Evolutionary conservation across 169 alveolate genomes (phyloP), one percentile per base, ranked within the genome.

Genomic region (Cryptosporidium felis): DNA sequence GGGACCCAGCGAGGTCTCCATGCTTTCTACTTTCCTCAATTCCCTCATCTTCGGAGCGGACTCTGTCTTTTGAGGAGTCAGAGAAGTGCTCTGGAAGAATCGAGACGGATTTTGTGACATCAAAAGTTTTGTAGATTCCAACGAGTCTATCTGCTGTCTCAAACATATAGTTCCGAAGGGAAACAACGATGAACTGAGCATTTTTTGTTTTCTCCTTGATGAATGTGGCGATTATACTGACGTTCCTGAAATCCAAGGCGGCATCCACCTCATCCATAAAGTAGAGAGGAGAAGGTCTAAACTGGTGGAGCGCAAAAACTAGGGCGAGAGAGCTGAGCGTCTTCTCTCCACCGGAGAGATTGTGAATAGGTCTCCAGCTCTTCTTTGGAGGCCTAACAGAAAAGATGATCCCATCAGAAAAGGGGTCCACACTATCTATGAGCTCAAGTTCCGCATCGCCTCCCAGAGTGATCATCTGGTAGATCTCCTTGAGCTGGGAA

Each of bases 231-330:
- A 96, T 93, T 80, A 94, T 95, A 41, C 96, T 82, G 14, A 96
- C 99, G 91, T 98, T 98, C 67, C 97, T 94, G 89, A 94, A 95
- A 89, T 98, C 99, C n/a, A 98, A 93, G 12, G 99, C 99, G 2
- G 99, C 99, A 91, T 98, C 99, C 9, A 98, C 97, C 90, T 98
- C 99, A 81, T 98, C 99, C 98, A 98, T 96, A 90, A 97, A 97
- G 91, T 98, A 98, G 44, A 98, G 91, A 1, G 99, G 99, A 30
- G 98, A 96, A 2, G 99, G 99, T 89, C 96, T 96, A 91, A 94
- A 97, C 82, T 96, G 96, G 93, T 98, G 99, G 30, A 97, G 89
- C 46, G 99, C 99, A 89, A 98, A 98, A 5, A 98, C 98, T 81
- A 98, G 92, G 9, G 99, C 95, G 18, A 98, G 90, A 30, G 99